These are phyloP conservation scores for Ogataea chonburiensis DNA, from an alignment of 805 yeast genomes.

Conservation along the genomic window DNA sequence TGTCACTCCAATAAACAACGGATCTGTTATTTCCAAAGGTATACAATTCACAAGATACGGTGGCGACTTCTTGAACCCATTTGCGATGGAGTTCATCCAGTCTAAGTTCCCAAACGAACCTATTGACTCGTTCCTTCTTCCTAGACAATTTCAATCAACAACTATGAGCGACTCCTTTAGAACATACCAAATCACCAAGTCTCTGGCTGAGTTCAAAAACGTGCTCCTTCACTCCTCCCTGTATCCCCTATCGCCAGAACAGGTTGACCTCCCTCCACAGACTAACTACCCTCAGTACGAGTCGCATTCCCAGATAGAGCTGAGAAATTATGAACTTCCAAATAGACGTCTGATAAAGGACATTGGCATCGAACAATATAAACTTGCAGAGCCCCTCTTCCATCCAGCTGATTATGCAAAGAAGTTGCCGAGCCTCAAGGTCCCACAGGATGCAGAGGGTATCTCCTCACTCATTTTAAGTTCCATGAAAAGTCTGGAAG, in stretches of 20 bases:
- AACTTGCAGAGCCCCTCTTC: constrained; percentile 67
- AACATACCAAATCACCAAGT: constrained; percentile 39
- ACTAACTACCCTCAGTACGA: constrained; percentile 36
- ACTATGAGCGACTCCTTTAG: constrained; percentile 38
- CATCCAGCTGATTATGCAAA: constrained; percentile 52
- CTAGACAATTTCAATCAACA: constrained; percentile 31
- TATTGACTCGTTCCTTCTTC: constrained; percentile 31
- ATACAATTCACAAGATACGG: constrained; percentile 69
- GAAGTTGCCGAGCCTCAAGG: constrained; percentile 40
- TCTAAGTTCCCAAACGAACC: constrained; percentile 34
- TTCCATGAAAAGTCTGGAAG: constrained; percentile 46
- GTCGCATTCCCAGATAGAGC: constrained; percentile 37
- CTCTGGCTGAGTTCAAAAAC: constrained; percentile 50
- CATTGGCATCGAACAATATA: constrained; percentile 52
- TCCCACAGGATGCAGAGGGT: constrained; percentile 53
- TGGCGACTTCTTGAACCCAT: constrained; percentile 78
- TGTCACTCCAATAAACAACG: constrained; percentile 78
- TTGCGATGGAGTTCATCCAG: constrained; percentile 50
- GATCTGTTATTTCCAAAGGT: constrained; percentile 65
- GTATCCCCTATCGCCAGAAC: constrained; percentile 30
- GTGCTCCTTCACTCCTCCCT: constrained; percentile 28
- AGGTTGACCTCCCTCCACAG: constrained; percentile 31
- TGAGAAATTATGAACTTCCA: constrained; percentile 58
- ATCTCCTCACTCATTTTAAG: constrained; percentile 44
- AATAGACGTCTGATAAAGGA: constrained; percentile 44